Evolutionary conservation across 1,139 yeast genomes (phyloP), one percentile per base, ranked within the genome.

Genomic region (Kazachstania sp.): DNA sequence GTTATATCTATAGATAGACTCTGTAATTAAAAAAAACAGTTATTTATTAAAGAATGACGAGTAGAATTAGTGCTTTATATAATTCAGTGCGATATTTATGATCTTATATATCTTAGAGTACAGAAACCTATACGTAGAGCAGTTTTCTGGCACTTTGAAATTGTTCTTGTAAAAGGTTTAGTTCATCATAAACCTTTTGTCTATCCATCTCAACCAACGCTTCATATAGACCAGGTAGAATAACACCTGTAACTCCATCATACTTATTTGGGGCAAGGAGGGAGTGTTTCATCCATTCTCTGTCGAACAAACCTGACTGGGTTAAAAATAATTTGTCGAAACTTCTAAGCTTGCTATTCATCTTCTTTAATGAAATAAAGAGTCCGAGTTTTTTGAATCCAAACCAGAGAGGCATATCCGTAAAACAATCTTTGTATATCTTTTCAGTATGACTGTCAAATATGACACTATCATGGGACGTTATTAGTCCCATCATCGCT

Each of bases 381-480:
- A 80, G 70, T 45, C 69, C 73, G 34, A 84, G 58, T 59, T 85
- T 85, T 51, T 72, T 74, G 55, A 71, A 73, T 48, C 74, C 68
- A 53, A 71, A 71, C 67, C 81, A 84, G 86, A 92, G 82, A 1
- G 95, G 86, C 55, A 76, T 81, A 56, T 83, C 95, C 42, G 72
- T 68, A 1, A 71, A 65, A 45, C 82, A 73, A 26, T 73, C 70
- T 1, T 64, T 64, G 54, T 77, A 79, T 15, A 84, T 28, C 11
- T 50, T 43, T 4, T 50, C 45, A 34, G 52, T 54, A 37, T 49
- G 48, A 6, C 49, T 48, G 39, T 61, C 67, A 45, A 63, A 63
- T 7, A 34, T 15, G 2, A 47, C 35, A 34, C 61, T 54, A 8
- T 54, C 55, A 9, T 49, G 41, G 19, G 37, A 31, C 5, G 54